phyloP scores from a whole-genome alignment of 192 early-diverging fungal species.

The Lobosporangium transversale region DNA sequence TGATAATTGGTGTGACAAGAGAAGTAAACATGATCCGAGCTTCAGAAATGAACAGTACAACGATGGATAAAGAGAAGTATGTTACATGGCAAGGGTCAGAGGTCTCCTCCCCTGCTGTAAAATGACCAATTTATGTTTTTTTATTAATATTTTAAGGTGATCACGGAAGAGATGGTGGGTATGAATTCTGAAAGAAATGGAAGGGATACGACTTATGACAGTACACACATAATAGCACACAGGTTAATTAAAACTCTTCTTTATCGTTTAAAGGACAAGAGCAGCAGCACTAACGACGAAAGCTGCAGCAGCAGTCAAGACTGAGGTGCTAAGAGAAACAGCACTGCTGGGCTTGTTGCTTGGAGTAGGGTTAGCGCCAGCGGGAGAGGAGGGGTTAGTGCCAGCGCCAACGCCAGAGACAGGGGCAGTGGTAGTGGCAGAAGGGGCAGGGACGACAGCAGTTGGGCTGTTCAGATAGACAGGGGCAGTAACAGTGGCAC shows the following conservation, averaged over 20 bases:
- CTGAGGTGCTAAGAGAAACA: constrained; percentile 16
- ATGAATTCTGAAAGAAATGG: neutral
- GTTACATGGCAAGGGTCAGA: no score
- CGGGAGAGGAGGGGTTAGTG: neutral
- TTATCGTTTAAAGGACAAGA: constrained; percentile 9
- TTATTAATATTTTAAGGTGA: no score
- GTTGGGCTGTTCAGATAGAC: neutral
- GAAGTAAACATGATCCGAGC: no score
- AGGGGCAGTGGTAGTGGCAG: constrained; percentile 1
- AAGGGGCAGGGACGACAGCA: neutral
- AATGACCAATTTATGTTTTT: no score
- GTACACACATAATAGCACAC: neutral
- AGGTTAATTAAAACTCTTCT: no score
- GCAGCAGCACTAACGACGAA: constrained; percentile 26
- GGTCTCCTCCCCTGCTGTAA: no score
- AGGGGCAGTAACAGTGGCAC: constrained; percentile 15
- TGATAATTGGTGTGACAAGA: no score
- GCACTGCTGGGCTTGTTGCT: constrained; percentile 5
- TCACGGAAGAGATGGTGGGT: no score
- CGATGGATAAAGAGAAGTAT: no score
- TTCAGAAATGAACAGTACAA: no score
- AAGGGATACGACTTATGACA: neutral
- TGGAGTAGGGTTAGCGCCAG: constrained; percentile 1
- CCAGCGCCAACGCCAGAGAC: constrained; percentile 10
- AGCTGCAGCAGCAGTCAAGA: constrained; percentile 20